A percentile compares a stretch with the other conserved stretches of the same genome.
phyloP scores from a whole-genome alignment of 768 basidiomycete genomes.

The Calvatia gigantea region DNA sequence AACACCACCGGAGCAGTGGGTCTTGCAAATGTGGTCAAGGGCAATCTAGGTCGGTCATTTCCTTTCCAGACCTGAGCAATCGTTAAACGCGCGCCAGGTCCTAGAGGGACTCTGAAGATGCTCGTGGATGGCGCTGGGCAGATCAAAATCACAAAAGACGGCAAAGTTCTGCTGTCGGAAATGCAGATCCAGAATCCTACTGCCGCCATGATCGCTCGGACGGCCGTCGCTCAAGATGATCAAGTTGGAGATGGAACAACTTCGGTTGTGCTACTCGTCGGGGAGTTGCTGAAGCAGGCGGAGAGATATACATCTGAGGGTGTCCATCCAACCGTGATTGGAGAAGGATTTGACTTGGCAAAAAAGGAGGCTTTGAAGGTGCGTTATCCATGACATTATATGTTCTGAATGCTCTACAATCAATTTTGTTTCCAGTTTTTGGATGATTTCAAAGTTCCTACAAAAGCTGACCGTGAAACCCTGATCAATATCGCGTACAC shows the following conservation, averaged over 20 bases:
- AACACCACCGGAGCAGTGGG: slow-evolving; percentile 95
- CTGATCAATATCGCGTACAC: slow-evolving; percentile 93
- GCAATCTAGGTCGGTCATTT: slow-evolving; percentile 77
- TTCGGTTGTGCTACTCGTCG: slow-evolving; percentile 92
- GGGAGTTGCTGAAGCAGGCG: slow-evolving; percentile 94
- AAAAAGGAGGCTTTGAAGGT: slow-evolving; percentile 93
- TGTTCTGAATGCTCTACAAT: neutral
- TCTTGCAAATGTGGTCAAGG: slow-evolving; percentile 94
- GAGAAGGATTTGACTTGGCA: slow-evolving; percentile 93
- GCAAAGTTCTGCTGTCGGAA: slow-evolving; percentile 96
- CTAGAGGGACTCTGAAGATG: slow-evolving; percentile 98
- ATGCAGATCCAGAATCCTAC: slow-evolving; percentile 99
- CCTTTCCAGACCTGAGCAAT: neutral
- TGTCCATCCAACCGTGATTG: slow-evolving; percentile 95
- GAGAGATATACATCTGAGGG: slow-evolving; percentile 98
- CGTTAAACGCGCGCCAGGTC: slow-evolving; percentile 48
- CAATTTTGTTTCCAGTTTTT: slow-evolving; percentile 62
- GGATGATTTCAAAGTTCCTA: slow-evolving; percentile 79
- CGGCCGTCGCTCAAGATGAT: slow-evolving; percentile 98
- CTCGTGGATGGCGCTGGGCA: slow-evolving; percentile 97
- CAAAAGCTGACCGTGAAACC: slow-evolving; percentile 82
- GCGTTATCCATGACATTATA: slow-evolving; percentile 24
- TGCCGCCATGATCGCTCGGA: slow-evolving; percentile 97
- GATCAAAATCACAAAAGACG: slow-evolving; percentile 99
- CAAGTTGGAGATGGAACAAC: slow-evolving; percentile 99